phyloP scores from a whole-genome alignment of 768 basidiomycete genomes.

The Mrakia frigida region DNA sequence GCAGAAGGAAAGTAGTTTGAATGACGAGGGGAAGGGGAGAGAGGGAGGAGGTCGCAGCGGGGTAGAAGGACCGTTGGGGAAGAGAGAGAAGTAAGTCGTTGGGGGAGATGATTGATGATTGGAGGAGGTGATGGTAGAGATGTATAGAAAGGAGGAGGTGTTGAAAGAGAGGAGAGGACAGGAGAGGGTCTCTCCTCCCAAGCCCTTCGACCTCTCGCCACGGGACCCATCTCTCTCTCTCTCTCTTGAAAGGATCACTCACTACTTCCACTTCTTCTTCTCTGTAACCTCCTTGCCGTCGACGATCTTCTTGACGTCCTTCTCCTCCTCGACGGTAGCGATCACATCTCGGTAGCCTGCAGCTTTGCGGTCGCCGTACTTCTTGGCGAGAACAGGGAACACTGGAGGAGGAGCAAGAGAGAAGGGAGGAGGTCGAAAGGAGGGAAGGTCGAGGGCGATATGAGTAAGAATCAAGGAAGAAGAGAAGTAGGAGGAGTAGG shows the following conservation, averaged over 20 bases:
- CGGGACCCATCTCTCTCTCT: background rate
- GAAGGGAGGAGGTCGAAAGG: too few relatives aligned
- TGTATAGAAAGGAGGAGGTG: background rate
- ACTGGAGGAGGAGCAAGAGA: background rate
- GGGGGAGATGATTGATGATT: background rate
- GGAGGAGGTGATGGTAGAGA: background rate
- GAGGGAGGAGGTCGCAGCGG: background rate
- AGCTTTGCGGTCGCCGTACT: conserved; percentile 39
- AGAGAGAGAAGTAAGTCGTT: background rate
- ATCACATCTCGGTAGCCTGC: conserved; percentile 39
- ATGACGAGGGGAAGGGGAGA: background rate
- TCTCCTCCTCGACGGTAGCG: conserved; percentile 42
- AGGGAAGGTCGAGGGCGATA: too few relatives aligned
- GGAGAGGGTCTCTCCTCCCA: background rate
- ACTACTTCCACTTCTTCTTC: conserved; percentile 45
- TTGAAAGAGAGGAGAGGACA: background rate
- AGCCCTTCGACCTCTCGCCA: background rate
- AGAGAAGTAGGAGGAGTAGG: background rate
- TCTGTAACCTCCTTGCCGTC: conserved; percentile 38
- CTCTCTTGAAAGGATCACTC: conserved; percentile 30
- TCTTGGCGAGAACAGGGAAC: conserved; percentile 36
- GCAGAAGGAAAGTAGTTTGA: background rate
- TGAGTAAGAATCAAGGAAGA: too few relatives aligned
- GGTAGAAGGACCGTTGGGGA: conserved; percentile 2
- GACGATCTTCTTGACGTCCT: conserved; percentile 38